phyloP scores from a whole-genome alignment of 129 eudicot species.

The carrot (Daucus carota) region DH1_v3.0 NC_030386.2:30233001-30233500 shows the following conservation, averaged over 20 bases:
- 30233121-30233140: conserved; percentile 56
- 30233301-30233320: conserved; percentile 67
- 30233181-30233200: conserved; percentile 55
- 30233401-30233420: conserved; percentile 32
- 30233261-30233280: conserved; percentile 64
- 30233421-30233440: conserved; percentile 45
- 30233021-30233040: conserved; percentile 45
- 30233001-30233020: conserved; percentile 34
- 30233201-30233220: conserved; percentile 42
- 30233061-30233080: conserved; percentile 59
- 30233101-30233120: conserved; percentile 35
- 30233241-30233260: conserved; percentile 43
- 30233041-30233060: conserved; percentile 60
- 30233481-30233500: conserved; percentile 48
- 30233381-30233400: conserved; percentile 73
- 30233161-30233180: conserved; percentile 66
- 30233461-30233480: conserved; percentile 62
- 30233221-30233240: conserved; percentile 55
- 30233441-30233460: conserved; percentile 46
- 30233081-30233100: conserved; percentile 57
- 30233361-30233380: conserved; percentile 60
- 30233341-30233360: conserved; percentile 37
- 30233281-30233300: conserved; percentile 72
- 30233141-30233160: conserved; percentile 48
- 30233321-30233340: conserved; percentile 42